phyloP scores from a whole-genome alignment of 208 protist species.

The Leishmania tropica region DNA sequence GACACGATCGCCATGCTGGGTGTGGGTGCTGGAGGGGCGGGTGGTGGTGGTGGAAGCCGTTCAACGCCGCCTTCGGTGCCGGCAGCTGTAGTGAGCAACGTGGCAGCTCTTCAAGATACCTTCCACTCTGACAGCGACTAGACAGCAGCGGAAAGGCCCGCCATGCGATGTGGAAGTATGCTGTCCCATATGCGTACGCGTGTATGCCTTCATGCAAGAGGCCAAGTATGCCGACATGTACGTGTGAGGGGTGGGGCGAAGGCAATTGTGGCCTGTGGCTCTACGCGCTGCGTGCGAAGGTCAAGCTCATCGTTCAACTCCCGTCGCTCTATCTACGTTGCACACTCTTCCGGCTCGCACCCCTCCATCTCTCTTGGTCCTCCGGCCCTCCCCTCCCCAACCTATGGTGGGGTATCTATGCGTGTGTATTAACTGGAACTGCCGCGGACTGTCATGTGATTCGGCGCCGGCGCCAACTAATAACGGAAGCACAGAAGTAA shows the following conservation, averaged over 20 bases:
- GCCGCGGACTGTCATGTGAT: background rate
- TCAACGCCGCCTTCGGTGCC: conserved; percentile 3
- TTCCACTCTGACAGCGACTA: conserved; percentile 43
- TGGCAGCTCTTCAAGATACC: conserved; percentile 26
- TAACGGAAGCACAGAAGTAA: background rate
- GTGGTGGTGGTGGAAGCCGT: background rate
- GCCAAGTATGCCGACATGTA: background rate
- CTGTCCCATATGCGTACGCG: background rate
- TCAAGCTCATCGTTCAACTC: background rate
- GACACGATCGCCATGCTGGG: background rate
- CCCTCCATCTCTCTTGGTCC: background rate
- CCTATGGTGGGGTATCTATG: background rate
- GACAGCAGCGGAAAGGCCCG: background rate
- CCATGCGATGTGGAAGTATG: background rate
- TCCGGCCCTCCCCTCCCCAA: background rate
- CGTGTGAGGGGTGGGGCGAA: background rate
- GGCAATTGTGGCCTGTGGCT: background rate
- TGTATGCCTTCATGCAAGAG: background rate
- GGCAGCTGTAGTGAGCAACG: conserved; percentile 35
- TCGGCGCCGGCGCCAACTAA: background rate
- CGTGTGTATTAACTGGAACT: background rate
- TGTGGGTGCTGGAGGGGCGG: background rate
- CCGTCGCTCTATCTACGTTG: background rate
- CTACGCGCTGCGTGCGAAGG: background rate
- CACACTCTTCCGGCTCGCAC: no score